These are phyloP conservation scores for Barbarea vulgaris DNA, from an alignment of 345 rosid species.

Conservation along the genomic window DNA sequence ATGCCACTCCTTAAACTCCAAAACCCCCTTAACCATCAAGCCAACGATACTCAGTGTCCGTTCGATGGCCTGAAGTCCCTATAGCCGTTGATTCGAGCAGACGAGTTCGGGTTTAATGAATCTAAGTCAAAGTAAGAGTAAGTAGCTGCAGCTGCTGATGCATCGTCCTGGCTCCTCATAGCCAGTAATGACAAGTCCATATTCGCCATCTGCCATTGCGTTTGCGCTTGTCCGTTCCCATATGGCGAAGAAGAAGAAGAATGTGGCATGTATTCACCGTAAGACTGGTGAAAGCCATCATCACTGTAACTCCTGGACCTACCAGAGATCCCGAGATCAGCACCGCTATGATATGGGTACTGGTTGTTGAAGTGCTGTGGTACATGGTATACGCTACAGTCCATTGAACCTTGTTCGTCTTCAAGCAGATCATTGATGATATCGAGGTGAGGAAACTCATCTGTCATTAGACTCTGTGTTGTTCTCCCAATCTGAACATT, in stretches of 20 bases:
- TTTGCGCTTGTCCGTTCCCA: constrained; percentile 9
- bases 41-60: constrained; percentile 53
- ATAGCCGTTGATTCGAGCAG: constrained; percentile 64
- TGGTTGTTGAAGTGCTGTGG: constrained; percentile 56
- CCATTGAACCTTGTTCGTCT: constrained; percentile 61
- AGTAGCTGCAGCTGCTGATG: not conserved
- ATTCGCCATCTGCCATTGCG: constrained; percentile 66
- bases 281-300: constrained; percentile 53
- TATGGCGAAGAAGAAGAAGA: constrained; percentile 35
- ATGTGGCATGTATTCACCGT: constrained; percentile 60
- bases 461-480: constrained; percentile 52
- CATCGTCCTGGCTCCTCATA: constrained; percentile 54
- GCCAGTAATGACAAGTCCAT: constrained; percentile 60
- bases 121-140: constrained; percentile 40
- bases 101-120: constrained; percentile 52
- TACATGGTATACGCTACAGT: constrained; percentile 41
- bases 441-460: constrained; percentile 92
- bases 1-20: constrained; percentile 11
- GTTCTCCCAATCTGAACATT: constrained; percentile 45
- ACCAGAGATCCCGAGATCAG: constrained; percentile 53
- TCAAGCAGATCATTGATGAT: constrained; percentile 93
- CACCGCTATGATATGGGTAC: constrained; percentile 50
- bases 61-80: constrained; percentile 72
- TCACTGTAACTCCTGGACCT: constrained; percentile 59
- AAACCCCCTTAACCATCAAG: not conserved